Base-by-base conservation (phyloP, 805 yeast genomes). In the Sugiyamaella americana region DNA sequence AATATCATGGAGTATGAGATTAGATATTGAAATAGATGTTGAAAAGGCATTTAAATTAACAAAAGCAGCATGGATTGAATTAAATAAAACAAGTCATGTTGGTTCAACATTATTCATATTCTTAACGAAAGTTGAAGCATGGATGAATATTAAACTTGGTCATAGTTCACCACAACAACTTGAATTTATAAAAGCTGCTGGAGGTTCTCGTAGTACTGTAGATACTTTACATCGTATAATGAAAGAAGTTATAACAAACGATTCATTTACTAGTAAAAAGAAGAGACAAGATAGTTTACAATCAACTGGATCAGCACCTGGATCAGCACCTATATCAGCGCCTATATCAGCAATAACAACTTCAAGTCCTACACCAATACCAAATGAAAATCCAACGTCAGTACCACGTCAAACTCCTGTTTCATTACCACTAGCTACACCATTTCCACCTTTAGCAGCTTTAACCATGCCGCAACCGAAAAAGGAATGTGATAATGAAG, bases 1-100 rank as follows among this genome's bases (percentile, higher is more conserved):
- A 22, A 20, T 52, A 29, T 39, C 48, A 17, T 47, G 53, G 52
- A 17, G 43, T 29, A 21, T 40, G 13, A 50, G 57, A 2, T 30
- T 52, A 8, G 60, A 58, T 20, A 42, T 52, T n/a, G 58, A 60
- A 19, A 59, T 63, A 11, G 52, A 58, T 11, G 51, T 59, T 1
- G 59, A 57, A 40, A 55, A 58, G 22, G 41, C 51, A 17, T 49
- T 56, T 30, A 52, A 44, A 13, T 42, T 56, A 1, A 55, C 62
- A 8, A 23, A 41, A 13, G 49, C 49, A 32, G 58, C 57, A 20
- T 65, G 69, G 59, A 54, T 53, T 24, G 30, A 20, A 26, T 19
- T 40, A 16, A 10, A 40, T n/a, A n/a, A 18, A 21, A 37, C 20
- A 10, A 46, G 37, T 19, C 19, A 32, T 23, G 30, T 40, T n/a